Conservation (phyloP, 495 filamentous ascomycete genomes). For the Podospora comata region DNA sequence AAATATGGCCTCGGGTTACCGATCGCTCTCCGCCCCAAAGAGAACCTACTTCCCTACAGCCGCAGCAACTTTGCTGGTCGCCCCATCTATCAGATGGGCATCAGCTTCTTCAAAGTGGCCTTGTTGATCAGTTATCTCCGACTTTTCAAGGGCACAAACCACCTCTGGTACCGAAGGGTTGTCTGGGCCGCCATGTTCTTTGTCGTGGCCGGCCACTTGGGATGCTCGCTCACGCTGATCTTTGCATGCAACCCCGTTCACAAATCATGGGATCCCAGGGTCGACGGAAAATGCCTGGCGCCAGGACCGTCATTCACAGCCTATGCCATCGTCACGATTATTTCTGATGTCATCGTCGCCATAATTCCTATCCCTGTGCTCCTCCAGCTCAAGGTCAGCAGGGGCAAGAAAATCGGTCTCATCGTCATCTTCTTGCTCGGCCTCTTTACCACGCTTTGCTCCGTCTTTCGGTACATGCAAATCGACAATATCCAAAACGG, state of each 20-base stretch:
- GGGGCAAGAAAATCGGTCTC: conserved; percentile 51
- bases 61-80: conserved; percentile 55
- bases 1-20: conserved; percentile 52
- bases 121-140: conserved; percentile 57
- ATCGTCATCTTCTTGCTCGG: conserved; percentile 56
- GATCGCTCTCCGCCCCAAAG: conserved; percentile 38
- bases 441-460: conserved; percentile 58
- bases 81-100: conserved; percentile 58
- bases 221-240: conserved; percentile 49
- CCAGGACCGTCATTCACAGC: conserved; percentile 52
- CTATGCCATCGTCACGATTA: conserved; percentile 51
- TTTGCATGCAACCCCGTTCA: conserved; percentile 53
- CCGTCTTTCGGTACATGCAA: conserved; percentile 52
- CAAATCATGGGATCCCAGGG: conserved; percentile 46
- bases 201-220: conserved; percentile 48
- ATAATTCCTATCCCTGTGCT: conserved; percentile 55
- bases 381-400: conserved; percentile 48
- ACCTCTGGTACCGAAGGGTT: conserved; percentile 43
- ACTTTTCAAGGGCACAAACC: conserved; percentile 48
- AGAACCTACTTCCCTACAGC: conserved; percentile 42
- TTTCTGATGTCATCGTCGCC: conserved; percentile 53
- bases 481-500: conserved; percentile 50
- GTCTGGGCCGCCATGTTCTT: conserved; percentile 47
- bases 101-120: conserved; percentile 58
- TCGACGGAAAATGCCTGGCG: conserved; percentile 47